Percentiles rank a stretch among this genome's conserved stretches.
Conservation (phyloP, 192 early-diverging fungal species). For the Mortierella alpina region DNA sequence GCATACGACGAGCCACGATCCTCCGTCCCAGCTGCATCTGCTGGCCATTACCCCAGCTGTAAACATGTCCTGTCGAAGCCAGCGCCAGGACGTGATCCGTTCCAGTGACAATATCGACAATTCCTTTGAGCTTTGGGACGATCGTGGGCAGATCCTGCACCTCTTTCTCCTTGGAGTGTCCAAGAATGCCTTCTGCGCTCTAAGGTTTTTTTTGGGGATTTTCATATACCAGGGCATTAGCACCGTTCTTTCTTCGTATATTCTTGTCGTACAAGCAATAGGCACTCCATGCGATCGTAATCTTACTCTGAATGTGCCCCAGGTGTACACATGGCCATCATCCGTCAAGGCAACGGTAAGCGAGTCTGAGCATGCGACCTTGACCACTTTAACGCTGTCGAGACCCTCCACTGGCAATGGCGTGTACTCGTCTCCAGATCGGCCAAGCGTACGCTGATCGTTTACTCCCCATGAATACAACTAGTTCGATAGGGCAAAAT, state of each 20-base stretch:
- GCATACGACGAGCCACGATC: conserved; percentile 78
- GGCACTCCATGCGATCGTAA: too few species aligned
- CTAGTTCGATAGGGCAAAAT: conserved; percentile 22
- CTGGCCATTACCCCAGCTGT: conserved; percentile 91
- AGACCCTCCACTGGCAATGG: conserved; percentile 77
- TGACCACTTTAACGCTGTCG: conserved; percentile 72
- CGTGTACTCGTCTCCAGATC: conserved; percentile 71
- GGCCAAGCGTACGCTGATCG: conserved; percentile 89
- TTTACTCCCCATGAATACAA: conserved; percentile 97
- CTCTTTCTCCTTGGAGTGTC: conserved; percentile 76
- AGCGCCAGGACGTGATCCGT: conserved; percentile 88
- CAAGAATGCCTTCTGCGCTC: conserved; percentile 86
- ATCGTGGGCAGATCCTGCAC: conserved; percentile 72
- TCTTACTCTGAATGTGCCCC: conserved; percentile 84
- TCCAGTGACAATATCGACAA: conserved; percentile 85
- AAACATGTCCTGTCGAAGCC: conserved; percentile 77
- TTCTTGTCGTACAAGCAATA: too few species aligned
- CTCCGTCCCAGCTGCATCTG: conserved; percentile 90
- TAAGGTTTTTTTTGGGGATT: conserved; percentile 34
- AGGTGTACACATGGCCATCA: conserved; percentile 85
- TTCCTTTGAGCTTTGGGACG: conserved; percentile 63
- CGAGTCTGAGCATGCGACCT: conserved; percentile 54
- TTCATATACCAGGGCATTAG: too few species aligned
- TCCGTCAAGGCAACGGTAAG: conserved; percentile 81
- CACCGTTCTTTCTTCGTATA: too few species aligned